phyloP scores from a whole-genome alignment of 2,329 filamentous ascomycete species.

The Pseudogymnoascus sp. region DNA sequence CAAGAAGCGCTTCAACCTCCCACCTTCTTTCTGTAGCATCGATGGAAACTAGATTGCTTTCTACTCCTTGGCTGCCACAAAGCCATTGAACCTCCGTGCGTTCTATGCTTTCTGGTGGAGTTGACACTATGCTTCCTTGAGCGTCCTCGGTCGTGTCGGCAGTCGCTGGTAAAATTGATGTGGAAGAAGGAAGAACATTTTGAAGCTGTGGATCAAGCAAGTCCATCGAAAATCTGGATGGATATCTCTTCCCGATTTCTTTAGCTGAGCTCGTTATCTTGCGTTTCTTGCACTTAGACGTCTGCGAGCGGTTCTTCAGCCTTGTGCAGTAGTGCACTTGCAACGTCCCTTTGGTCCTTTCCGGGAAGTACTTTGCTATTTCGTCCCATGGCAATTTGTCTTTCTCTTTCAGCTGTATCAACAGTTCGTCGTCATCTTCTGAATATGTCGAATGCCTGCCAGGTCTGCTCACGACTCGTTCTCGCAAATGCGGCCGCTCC shows the following conservation, averaged over 20 bases:
- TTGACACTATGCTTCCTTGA: background rate
- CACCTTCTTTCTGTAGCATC: background rate
- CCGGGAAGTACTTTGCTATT: background rate
- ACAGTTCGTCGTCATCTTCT: background rate
- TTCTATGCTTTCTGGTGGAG: background rate
- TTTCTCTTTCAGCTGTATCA: background rate
- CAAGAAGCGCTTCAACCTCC: constrained; percentile 19
- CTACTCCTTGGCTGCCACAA: background rate
- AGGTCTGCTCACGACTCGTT: background rate
- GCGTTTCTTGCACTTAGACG: constrained; percentile 1
- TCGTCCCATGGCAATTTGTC: background rate
- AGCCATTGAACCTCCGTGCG: background rate
- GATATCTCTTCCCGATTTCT: background rate
- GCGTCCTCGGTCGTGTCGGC: background rate
- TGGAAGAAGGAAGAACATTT: constrained; percentile 14
- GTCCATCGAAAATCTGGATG: constrained; percentile 13
- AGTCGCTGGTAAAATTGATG: constrained; percentile 10
- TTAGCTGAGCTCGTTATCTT: background rate
- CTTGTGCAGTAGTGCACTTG: background rate
- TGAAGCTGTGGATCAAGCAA: constrained; percentile 14
- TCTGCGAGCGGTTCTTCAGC: background rate
- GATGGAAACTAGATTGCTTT: background rate
- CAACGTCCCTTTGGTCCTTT: background rate
- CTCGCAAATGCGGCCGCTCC: background rate
- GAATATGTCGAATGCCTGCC: background rate